Conservation (phyloP, 2,329 filamentous ascomycete genomes). For the Myrmaecium sp. region DNA sequence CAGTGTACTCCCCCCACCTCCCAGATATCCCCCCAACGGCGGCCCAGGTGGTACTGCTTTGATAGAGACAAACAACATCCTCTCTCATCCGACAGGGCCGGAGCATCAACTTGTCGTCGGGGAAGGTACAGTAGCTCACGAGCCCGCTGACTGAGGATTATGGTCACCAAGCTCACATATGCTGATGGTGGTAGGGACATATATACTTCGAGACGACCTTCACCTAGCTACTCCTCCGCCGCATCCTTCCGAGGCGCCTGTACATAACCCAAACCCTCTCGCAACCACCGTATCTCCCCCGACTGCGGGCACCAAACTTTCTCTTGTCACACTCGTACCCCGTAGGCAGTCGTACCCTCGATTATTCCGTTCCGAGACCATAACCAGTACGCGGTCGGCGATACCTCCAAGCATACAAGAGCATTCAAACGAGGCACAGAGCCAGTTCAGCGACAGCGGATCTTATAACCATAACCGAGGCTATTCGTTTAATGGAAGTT, state of each 20-base stretch:
- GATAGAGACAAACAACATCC: constrained; percentile 85
- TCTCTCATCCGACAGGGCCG: constrained; percentile 62
- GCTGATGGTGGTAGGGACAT: constrained; percentile 47
- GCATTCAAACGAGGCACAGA: constrained; percentile 24
- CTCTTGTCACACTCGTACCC: constrained; percentile 54
- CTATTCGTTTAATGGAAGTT: no score
- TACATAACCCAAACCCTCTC: constrained; percentile 78
- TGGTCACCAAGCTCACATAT: constrained; percentile 7
- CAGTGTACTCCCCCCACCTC: constrained; percentile 69
- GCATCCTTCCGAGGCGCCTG: constrained; percentile 81
- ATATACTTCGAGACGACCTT: constrained; percentile 77
- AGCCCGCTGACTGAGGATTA: neutral
- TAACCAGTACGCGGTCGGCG: constrained; percentile 23
- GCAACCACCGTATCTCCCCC: constrained; percentile 73
- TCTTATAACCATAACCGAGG: constrained; percentile 6
- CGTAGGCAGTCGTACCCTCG: constrained; percentile 25
- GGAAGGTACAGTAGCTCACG: constrained; percentile 49
- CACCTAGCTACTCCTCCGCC: constrained; percentile 86
- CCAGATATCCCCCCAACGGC: constrained; percentile 62
- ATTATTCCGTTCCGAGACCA: constrained; percentile 24
- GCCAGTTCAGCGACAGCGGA: constrained; percentile 27
- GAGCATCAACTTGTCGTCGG: constrained; percentile 86
- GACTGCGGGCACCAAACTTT: constrained; percentile 68
- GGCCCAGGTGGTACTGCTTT: constrained; percentile 55
- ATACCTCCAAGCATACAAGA: constrained; percentile 31